Base-by-base conservation (phyloP, 164 flowering plant genomes). In the Santalum album region DNA sequence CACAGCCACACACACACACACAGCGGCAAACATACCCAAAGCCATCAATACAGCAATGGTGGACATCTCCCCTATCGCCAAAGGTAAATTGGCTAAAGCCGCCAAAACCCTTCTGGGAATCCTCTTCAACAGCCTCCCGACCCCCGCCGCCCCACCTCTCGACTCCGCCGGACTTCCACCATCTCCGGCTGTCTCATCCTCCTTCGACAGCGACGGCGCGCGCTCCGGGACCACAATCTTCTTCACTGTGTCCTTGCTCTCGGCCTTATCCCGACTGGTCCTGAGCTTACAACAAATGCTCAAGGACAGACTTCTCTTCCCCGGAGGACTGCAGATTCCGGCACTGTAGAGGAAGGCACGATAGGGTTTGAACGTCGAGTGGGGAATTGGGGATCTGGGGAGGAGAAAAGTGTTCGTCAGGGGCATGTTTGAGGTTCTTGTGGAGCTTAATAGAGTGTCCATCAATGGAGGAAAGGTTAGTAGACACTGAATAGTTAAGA, bases 51-150 rank as follows among this genome's bases (percentile, higher is more conserved):
- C 95, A 61, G 95, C 92, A 73, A 91, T 72, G 42, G 74, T 34
- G 56, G 67, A 72, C 96, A 91, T 91, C 60, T 86, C 96, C 27
- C 86, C 88, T 67, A 91, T 78, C 53, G 96, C 98, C 72, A 88
- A 68, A 52, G 92, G 86, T 66, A 91, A 72, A 75, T 88, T 86
- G 52, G 98, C 78, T 59, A 91, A 61, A 59, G 71, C 49, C 12
- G 79, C 5, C 60, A 88, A 69, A 45, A 78, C 70, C 74, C 42
- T 88, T 68, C 70, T 78, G 24, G 84, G 72, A 3, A 75, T 63
- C 55, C 65, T 78, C 75, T 72, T 81, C 55, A 78, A 29, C 39
- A 70, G 49, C 58, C 62, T 65, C 55, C 10, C 57, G 53, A 21
- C 57, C 58, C 0, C 40, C 43, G 25, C 49, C 26, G 38, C 25